Base-by-base conservation (phyloP, 2,329 filamentous ascomycete genomes). In the Talaromyces albobiverticillius region DNA sequence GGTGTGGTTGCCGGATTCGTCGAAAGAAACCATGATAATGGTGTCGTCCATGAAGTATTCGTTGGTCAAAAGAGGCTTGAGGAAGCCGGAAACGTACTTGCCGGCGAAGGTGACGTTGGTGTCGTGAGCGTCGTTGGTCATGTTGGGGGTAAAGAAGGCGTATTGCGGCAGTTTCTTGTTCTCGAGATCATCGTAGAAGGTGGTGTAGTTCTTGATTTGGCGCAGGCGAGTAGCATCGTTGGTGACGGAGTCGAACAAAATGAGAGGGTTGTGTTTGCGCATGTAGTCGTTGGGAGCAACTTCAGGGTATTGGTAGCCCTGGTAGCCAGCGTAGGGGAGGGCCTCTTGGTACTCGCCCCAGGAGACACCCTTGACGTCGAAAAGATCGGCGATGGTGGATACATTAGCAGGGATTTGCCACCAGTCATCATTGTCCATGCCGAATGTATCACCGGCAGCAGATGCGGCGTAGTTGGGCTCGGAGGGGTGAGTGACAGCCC, bases 301-400 rank as follows among this genome's bases (percentile, higher is more conserved):
- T 61, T 82, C 90, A 50, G 82, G 76, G 67, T 77, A 89, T 1
- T 73, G 75, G 18, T 71, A 70, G 38, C 88, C 88, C 69, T 89
- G 79, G 68, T 83, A 93, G 8, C 89, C 89, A 2, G 82, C 78
- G 71, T 84, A 90, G 2, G 89, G 89, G 78, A 87, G 79, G 64
- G 89, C 85, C 67, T 94, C 89, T 69, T 91, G 82, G 73, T 93
- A 94, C 59, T 85, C 76, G 48, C 76, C 85, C 86, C 86, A 90
- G 2, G 79, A 79, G 65, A 90, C 84, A 51, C 77, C 76, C 63
- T 79, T 81, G 60, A 79, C 77, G 59, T 88, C 85, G 18, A 89
- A 81, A 48, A 90, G 75, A 69, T 90, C 86, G n/a, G 84, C 76
- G 18, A 89, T 71, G 9, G 84, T 85, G 8, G 83, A 85, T 41